Evolutionary conservation across 208 protist genomes (phyloP).

Genomic region (Leishmania major): DNA sequence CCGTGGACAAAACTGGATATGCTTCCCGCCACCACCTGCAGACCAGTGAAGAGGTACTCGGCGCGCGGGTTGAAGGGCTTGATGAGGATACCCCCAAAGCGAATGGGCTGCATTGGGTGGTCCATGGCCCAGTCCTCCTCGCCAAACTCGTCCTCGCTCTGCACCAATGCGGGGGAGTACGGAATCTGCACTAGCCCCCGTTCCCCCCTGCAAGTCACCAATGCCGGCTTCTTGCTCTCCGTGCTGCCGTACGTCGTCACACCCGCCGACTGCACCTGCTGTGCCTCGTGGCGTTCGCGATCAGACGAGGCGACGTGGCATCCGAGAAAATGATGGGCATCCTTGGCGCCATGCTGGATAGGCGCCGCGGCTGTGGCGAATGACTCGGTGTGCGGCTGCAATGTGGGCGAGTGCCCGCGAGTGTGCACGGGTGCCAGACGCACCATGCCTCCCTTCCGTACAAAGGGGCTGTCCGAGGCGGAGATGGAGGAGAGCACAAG

Average conservation of each 20-base stretch:
- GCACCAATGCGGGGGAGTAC: slow-evolving; percentile 29
- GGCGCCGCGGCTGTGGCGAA: not conserved
- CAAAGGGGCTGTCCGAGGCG: slow-evolving; percentile 34
- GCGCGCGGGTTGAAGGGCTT: slow-evolving; percentile 87
- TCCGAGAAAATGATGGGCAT: slow-evolving; percentile 17
- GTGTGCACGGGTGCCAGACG: slow-evolving; percentile 42
- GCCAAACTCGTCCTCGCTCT: slow-evolving; percentile 61
- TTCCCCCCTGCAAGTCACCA: not conserved
- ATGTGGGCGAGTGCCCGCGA: slow-evolving; percentile 1
- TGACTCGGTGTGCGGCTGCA: not conserved
- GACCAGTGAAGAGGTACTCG: slow-evolving; percentile 81
- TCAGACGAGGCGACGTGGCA: slow-evolving; percentile 18
- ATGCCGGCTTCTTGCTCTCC: not conserved
- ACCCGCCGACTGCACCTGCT: slow-evolving; percentile 11
- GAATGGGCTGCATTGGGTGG: slow-evolving; percentile 78
- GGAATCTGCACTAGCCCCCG: not conserved
- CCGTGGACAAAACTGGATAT: slow-evolving; percentile 90
- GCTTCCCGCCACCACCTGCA: slow-evolving; percentile 86
- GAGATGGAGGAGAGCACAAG: slow-evolving; percentile 50
- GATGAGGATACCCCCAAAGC: slow-evolving; percentile 68
- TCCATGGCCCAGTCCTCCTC: slow-evolving; percentile 80
- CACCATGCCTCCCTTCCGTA: slow-evolving; percentile 39
- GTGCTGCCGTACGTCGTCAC: slow-evolving; percentile 26
- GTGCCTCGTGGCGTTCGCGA: slow-evolving; percentile 3
- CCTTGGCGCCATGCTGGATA: not conserved